Conservation (phyloP, 345 rosid species). For the Bruguiera sexangula region DNA sequence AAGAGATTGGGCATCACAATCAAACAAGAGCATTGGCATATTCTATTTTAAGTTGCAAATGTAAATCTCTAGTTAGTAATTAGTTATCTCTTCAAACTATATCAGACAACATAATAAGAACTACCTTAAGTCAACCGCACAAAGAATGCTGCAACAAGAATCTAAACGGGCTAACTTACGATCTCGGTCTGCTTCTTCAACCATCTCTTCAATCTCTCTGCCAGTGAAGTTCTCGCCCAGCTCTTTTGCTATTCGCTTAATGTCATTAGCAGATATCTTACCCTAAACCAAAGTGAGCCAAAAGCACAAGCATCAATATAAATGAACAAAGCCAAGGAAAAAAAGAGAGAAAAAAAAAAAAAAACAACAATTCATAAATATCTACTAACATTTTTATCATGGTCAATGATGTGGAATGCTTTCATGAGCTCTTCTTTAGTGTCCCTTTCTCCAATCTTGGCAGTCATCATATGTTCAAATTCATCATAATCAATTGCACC, state of each 20-base stretch:
- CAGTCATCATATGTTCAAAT: constrained; percentile 92
- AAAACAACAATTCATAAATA: constrained; percentile 7
- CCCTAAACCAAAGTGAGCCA: constrained; percentile 40
- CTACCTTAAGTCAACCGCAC: not conserved
- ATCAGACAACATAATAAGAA: not conserved
- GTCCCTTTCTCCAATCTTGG: constrained; percentile 95
- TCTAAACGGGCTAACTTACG: constrained; percentile 38
- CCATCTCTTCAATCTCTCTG: constrained; percentile 70
- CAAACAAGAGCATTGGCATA: no score
- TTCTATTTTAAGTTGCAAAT: no score
- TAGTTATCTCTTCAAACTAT: no score
- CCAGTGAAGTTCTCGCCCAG: constrained; percentile 73
- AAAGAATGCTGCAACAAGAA: not conserved
- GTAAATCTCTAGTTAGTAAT: no score
- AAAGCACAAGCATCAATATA: constrained; percentile 6
- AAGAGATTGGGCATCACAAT: no score
- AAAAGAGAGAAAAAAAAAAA: not conserved
- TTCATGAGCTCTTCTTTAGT: constrained; percentile 81
- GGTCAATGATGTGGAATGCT: constrained; percentile 80
- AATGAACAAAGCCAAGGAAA: not conserved
- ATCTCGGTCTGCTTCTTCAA: constrained; percentile 77
- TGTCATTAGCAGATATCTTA: constrained; percentile 64
- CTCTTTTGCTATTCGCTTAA: constrained; percentile 62
- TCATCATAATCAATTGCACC: constrained; percentile 96
- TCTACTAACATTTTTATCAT: constrained; percentile 61